A percentile compares a stretch with the other conserved stretches of the same genome.
These are phyloP conservation scores for Leptomonas seymouri DNA, from an alignment of 208 protist genomes.

Conservation along the genomic window DNA sequence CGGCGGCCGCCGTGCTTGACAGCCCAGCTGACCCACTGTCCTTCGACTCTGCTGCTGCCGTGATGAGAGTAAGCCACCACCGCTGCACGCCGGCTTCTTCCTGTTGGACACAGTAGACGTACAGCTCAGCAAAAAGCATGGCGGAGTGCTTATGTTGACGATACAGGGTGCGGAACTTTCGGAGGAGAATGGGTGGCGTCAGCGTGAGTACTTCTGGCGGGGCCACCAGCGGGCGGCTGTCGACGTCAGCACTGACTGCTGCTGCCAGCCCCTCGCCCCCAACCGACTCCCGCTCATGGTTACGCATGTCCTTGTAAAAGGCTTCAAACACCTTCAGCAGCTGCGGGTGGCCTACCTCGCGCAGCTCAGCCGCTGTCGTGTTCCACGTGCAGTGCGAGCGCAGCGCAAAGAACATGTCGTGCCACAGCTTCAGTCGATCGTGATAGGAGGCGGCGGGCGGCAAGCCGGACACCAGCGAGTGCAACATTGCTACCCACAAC, in stretches of 20 bases:
- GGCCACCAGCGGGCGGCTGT: background rate
- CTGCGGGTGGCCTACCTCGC: conserved; percentile 19
- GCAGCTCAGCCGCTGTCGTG: conserved; percentile 8
- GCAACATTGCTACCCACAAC: conserved; percentile 10
- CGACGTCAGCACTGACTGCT: too few relatives aligned
- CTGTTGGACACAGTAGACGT: conserved; percentile 27
- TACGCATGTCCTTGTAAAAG: conserved; percentile 30
- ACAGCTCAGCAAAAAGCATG: conserved; percentile 36
- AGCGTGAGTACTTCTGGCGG: conserved; percentile 22
- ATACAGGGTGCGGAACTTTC: conserved; percentile 38
- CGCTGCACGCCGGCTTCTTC: conserved; percentile 22
- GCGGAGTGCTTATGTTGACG: conserved; percentile 28
- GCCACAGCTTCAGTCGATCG: conserved; percentile 43
- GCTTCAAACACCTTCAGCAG: conserved; percentile 17
- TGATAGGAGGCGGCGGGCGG: background rate
- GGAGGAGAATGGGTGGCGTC: conserved; percentile 44
- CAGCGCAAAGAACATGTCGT: conserved; percentile 55
- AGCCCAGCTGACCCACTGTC: background rate
- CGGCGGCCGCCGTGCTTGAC: background rate
- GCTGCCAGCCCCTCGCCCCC: background rate
- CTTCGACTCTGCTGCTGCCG: background rate
- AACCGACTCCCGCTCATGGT: background rate
- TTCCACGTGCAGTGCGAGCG: conserved; percentile 26
- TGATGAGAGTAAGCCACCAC: too few relatives aligned
- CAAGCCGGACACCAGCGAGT: background rate